phyloP scores from a whole-genome alignment of 495 filamentous ascomycete species.

The Tuber brumale region DNA sequence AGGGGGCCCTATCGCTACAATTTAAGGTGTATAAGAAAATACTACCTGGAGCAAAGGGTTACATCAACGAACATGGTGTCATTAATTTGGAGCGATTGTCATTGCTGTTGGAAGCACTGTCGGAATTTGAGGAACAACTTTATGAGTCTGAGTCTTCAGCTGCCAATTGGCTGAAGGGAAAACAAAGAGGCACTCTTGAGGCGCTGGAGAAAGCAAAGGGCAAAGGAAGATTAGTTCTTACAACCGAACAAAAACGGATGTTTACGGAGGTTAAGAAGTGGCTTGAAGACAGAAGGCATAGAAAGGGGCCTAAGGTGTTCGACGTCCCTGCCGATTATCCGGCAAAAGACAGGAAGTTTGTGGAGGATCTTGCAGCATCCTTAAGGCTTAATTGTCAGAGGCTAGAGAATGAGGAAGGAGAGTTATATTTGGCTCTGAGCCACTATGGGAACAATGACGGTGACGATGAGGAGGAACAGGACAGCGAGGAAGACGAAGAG shows the following conservation, averaged over 20 bases:
- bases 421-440: conserved; percentile 69
- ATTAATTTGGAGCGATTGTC: conserved; percentile 78
- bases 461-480: conserved; percentile 52
- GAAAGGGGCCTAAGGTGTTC: conserved; percentile 48
- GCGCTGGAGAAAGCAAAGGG: conserved; percentile 55
- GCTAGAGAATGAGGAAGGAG: conserved; percentile 66
- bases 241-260: conserved; percentile 70
- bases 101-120: conserved; percentile 73
- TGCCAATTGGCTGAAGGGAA: conserved; percentile 82
- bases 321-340: conserved; percentile 69
- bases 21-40: conserved; percentile 93
- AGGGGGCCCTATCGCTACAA: conserved; percentile 91
- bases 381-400: conserved; percentile 78
- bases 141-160: conserved; percentile 89
- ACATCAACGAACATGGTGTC: conserved; percentile 90
- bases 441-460: conserved; percentile 54
- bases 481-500: conserved; percentile 77
- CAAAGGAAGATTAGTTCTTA: conserved; percentile 63
- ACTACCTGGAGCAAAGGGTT: conserved; percentile 79
- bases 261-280: conserved; percentile 75
- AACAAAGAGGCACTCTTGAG: conserved; percentile 59
- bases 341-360: conserved; percentile 83
- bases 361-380: conserved; percentile 76
- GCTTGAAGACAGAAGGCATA: conserved; percentile 23
- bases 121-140: conserved; percentile 76